A percentile compares a stretch with the other conserved stretches of the same genome.
Evolutionary conservation across 2,329 filamentous ascomycete genomes (phyloP).

Genomic region (Talaromyces rugulosus): DNA sequence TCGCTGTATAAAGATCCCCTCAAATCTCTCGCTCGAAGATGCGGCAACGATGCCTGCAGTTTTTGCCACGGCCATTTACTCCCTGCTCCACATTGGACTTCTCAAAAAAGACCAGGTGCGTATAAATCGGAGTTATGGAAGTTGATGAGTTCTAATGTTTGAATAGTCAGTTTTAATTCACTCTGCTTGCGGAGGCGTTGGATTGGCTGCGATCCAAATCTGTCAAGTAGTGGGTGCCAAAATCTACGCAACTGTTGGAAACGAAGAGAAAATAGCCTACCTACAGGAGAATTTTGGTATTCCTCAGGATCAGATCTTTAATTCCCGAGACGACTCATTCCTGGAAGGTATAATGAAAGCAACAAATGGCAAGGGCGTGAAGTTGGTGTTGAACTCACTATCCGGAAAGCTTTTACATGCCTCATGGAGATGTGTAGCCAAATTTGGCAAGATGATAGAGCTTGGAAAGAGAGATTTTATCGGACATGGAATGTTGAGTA

Average conservation of each 20-base stretch:
- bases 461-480: neutral
- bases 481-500: neutral
- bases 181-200: constrained; percentile 27
- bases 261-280: neutral
- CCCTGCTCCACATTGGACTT: constrained; percentile 13
- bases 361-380: constrained; percentile 29
- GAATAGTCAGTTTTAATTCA: constrained; percentile 30
- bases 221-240: constrained; percentile 22
- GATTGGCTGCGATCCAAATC: constrained; percentile 27
- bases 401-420: constrained; percentile 15
- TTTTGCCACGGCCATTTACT: constrained; percentile 13
- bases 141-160: neutral
- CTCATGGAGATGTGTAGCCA: constrained; percentile 24
- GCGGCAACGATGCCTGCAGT: constrained; percentile 51
- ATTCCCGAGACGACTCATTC: constrained; percentile 22
- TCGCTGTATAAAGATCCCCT: constrained; percentile 49
- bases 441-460: neutral
- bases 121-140: neutral
- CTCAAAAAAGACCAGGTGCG: constrained; percentile 15
- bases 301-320: constrained; percentile 27
- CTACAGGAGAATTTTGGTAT: constrained; percentile 14
- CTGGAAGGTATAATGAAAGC: constrained; percentile 14
- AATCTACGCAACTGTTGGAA: constrained; percentile 15
- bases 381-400: constrained; percentile 25
- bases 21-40: constrained; percentile 45